Base-by-base conservation (phyloP, 2,329 filamentous ascomycete species). In the Penicillium sp. region DNA sequence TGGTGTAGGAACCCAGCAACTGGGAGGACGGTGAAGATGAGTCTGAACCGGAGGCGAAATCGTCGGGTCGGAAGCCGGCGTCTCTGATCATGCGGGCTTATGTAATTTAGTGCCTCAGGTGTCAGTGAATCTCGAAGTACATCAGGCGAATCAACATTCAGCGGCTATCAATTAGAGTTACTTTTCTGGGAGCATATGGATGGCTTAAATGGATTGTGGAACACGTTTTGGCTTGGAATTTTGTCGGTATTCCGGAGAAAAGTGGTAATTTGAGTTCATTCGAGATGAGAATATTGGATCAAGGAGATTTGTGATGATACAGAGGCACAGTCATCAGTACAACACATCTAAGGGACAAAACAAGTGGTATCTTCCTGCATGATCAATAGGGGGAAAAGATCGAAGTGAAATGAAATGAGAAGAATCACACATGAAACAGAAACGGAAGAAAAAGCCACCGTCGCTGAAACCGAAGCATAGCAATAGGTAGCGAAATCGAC, bases 341-440 rank as follows among this genome's bases (percentile, higher is more conserved):
- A 63, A 58, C 59, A 64, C 37, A 65, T 65, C 60, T 63, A 63
- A 64, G 61, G 58, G 59, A 68, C 53, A 65, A 65, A 66, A 69
- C 63, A 70, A 70, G 66, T 74, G 73, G 73, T 76, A 74, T 76
- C 74, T 75, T 70, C 70, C 71, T 70, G 73, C 69, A 70, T 65
- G 64, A 59, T 62, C 58, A 59, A 65, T 61, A 70, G 69, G 65
- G 59, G 58, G 61, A 66, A 60, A 61, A 60, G 67, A 68, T 68
- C 62, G 35, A 19, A 30, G 30, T 33, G n/a, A 30, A 43, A 35
- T 14, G 10, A 51, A 35, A 35, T 22, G 49, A 52, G 6, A 52
- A 25, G n/a, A 68, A 65, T 64, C 60, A 55, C 54, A 65, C 61
- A 49, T 60, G 35, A 58, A 58, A 52, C 37, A 40, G 5, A 37